Conservation (phyloP, 2,329 filamentous ascomycete species). For the Cordyceps militaris region DNA sequence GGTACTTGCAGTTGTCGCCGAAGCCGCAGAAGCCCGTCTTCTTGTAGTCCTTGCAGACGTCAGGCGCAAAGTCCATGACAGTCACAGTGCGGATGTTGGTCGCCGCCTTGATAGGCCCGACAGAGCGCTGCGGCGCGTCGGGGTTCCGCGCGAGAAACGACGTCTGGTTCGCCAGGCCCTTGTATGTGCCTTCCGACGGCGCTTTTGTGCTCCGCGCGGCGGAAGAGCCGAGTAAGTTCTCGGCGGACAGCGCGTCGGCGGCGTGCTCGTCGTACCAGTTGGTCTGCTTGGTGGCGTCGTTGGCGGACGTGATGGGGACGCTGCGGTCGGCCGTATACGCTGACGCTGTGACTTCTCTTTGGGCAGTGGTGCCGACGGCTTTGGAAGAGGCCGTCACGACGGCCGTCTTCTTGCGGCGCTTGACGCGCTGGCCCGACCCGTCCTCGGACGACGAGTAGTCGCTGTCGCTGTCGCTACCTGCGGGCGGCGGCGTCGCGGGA, state of each 20-base stretch:
- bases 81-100: constrained; percentile 89
- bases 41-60: constrained; percentile 94
- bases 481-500: constrained; percentile 68
- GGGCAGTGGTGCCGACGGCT: constrained; percentile 25
- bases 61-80: constrained; percentile 81
- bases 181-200: constrained; percentile 63
- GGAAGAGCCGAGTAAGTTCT: constrained; percentile 47
- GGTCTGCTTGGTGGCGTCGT: constrained; percentile 82
- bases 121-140: constrained; percentile 58
- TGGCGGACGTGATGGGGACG: constrained; percentile 56
- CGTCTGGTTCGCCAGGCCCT: constrained; percentile 63
- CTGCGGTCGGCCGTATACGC: constrained; percentile 55
- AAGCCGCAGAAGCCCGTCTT: constrained; percentile 51
- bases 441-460: constrained; percentile 70
- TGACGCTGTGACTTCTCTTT: constrained; percentile 40
- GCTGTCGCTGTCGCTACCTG: constrained; percentile 51
- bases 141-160: constrained; percentile 77
- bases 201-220: constrained; percentile 25
- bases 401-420: constrained; percentile 64
- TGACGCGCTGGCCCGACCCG: constrained; percentile 68
- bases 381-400: constrained; percentile 59
- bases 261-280: constrained; percentile 84
- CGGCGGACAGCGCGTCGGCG: constrained; percentile 36
- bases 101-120: constrained; percentile 82
- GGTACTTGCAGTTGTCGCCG: constrained; percentile 72